Evolutionary conservation across 169 alveolate genomes (phyloP), one percentile per base, ranked within the genome.

Genomic region (Sarcocystis neurona): DNA sequence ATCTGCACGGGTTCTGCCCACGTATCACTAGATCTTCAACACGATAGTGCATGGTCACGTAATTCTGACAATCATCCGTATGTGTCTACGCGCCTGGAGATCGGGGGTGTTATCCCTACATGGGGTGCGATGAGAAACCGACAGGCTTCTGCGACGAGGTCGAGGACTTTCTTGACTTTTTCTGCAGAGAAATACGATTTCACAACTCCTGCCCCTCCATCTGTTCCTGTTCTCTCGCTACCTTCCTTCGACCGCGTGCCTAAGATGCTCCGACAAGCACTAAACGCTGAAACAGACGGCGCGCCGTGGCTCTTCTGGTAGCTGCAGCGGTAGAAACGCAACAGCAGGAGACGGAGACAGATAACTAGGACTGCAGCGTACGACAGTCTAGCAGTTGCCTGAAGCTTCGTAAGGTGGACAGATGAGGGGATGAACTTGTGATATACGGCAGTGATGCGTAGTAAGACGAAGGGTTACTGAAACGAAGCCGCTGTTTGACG

Each of bases 241-340:
- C n/a, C 75, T 27, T 63, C 75, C 41, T 63, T 63, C 43, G 75
- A 63, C 5, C 75, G 75, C 46, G 44, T 63, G 70, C 60, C n/a
- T n/a, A n/a, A n/a, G n/a, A n/a, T n/a, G n/a, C n/a, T n/a, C n/a
- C n/a, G n/a, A n/a, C n/a, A n/a, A n/a, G n/a, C n/a, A n/a, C n/a
- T n/a, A n/a, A n/a, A n/a, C n/a, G n/a, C n/a, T n/a, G n/a, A n/a
- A n/a, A n/a, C n/a, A n/a, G n/a, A n/a, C n/a, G n/a, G n/a, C n/a
- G n/a, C n/a, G n/a, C n/a, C n/a, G n/a, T n/a, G n/a, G n/a, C n/a
- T n/a, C n/a, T n/a, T n/a, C n/a, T n/a, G n/a, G n/a, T n/a, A 63
- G 75, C 75, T 63, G 75, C 5, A 58, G n/a, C 27, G 12, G 1
- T 4, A n/a, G 75, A 63, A 63, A n/a, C n/a, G n/a, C n/a, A n/a